phyloP scores from a whole-genome alignment of 2,329 filamentous ascomycete species.

The Cadophora gregata region DNA sequence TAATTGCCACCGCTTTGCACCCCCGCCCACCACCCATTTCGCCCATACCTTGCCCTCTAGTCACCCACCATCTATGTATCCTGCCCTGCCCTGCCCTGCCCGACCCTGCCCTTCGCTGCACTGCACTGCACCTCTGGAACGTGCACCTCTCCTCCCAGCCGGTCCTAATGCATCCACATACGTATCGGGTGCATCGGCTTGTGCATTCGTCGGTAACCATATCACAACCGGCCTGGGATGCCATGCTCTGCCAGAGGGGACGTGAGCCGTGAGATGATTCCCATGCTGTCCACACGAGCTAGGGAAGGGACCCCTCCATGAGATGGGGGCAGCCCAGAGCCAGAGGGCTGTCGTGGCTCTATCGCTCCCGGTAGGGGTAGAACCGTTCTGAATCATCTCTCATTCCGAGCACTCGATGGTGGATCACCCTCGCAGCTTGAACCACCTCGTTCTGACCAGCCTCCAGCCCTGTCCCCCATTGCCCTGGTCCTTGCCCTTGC shows the following conservation, averaged over 20 bases:
- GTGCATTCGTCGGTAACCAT: slow-evolving; percentile 18
- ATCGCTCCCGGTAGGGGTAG: slow-evolving; percentile 21
- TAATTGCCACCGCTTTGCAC: slow-evolving; percentile 2
- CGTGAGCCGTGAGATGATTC: slow-evolving; percentile 12
- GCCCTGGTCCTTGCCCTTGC: slow-evolving; percentile 18
- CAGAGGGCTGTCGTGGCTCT: background rate
- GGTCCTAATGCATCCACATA: background rate
- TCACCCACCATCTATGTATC: background rate
- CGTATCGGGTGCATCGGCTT: slow-evolving; percentile 18
- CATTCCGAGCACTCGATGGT: slow-evolving; percentile 36
- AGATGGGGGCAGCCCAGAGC: background rate
- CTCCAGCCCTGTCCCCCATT: slow-evolving; percentile 10
- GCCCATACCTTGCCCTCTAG: background rate
- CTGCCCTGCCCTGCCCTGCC: background rate
- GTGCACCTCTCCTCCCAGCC: background rate
- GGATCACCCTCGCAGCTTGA: slow-evolving; percentile 39
- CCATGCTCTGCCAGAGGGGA: slow-evolving; percentile 6
- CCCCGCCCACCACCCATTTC: background rate
- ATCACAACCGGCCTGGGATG: background rate
- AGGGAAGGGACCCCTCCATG: background rate
- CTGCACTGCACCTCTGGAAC: background rate
- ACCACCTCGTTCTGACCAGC: slow-evolving; percentile 22
- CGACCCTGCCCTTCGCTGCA: background rate
- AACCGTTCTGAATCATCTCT: slow-evolving; percentile 31
- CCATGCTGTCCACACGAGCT: background rate